phyloP scores from a whole-genome alignment of 768 basidiomycete genomes.

The Suillus ampliporus region DNA sequence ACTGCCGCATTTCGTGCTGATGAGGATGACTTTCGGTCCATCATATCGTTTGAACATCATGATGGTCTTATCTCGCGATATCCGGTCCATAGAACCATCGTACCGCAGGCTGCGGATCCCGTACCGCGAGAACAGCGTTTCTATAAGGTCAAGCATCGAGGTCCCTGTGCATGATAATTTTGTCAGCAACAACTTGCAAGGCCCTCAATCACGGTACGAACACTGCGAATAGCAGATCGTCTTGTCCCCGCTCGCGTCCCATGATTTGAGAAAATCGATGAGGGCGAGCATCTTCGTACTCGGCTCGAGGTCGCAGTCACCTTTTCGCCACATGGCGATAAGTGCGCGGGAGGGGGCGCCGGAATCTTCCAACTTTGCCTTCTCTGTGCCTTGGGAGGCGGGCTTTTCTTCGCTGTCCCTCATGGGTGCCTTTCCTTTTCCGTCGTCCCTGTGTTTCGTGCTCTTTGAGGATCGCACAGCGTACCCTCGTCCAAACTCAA shows the following conservation, averaged over 20 bases:
- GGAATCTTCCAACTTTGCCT: constrained; percentile 29
- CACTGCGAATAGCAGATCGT: constrained; percentile 76
- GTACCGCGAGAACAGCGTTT: constrained; percentile 61
- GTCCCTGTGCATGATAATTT: constrained; percentile 56
- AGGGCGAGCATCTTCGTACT: constrained; percentile 72
- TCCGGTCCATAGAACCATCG: constrained; percentile 71
- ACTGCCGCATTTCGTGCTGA: constrained; percentile 72
- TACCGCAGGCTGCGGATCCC: constrained; percentile 65
- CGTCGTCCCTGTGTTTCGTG: background rate
- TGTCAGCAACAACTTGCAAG: background rate
- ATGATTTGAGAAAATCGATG: constrained; percentile 60
- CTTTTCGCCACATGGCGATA: constrained; percentile 60
- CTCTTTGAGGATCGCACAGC: constrained; percentile 1
- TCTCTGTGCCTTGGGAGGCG: constrained; percentile 34
- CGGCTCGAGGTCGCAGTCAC: constrained; percentile 65
- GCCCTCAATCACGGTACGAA: constrained; percentile 25
- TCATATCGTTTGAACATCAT: constrained; percentile 57
- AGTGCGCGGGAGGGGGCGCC: constrained; percentile 47
- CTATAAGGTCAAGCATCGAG: constrained; percentile 70
- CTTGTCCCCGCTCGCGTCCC: constrained; percentile 68
- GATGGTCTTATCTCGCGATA: constrained; percentile 54
- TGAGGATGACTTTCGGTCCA: constrained; percentile 68
- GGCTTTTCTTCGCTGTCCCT: constrained; percentile 1
- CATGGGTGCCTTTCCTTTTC: background rate
- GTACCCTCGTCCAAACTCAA: constrained; percentile 18